Conservation (phyloP, 2,329 filamentous ascomycete genomes). For the Monosporascus sp. region DNA sequence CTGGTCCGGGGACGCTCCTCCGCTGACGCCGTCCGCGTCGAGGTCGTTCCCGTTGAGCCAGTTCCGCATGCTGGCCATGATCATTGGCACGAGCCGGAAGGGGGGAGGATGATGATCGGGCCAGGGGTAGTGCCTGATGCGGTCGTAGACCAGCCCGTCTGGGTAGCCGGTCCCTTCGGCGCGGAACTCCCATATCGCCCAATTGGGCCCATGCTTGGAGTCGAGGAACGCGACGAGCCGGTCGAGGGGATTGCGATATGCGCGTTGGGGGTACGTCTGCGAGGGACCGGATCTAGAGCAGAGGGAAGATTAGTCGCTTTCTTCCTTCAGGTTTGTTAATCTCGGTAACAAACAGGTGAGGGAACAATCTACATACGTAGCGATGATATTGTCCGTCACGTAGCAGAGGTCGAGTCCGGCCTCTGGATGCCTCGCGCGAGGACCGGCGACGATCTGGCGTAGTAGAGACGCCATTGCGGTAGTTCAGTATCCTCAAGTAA, state of each 20-base stretch:
- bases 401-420: slow-evolving; percentile 92
- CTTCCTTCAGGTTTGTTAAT: slow-evolving; percentile 6
- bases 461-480: slow-evolving; percentile 65
- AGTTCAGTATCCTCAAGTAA: background rate
- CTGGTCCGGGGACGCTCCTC: slow-evolving; percentile 20
- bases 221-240: slow-evolving; percentile 85
- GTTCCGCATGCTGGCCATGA: slow-evolving; percentile 87
- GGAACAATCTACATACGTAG: slow-evolving; percentile 40
- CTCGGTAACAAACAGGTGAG: background rate
- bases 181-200: slow-evolving; percentile 97
- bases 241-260: slow-evolving; percentile 90
- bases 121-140: slow-evolving; percentile 90
- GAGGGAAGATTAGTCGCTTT: slow-evolving; percentile 30
- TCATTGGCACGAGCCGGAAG: slow-evolving; percentile 80
- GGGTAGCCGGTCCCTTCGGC: slow-evolving; percentile 96
- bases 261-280: slow-evolving; percentile 81
- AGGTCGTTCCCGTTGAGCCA: slow-evolving; percentile 62
- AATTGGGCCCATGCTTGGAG: slow-evolving; percentile 72
- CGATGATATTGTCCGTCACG: slow-evolving; percentile 75
- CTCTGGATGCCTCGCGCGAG: slow-evolving; percentile 77
- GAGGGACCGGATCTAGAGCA: slow-evolving; percentile 80
- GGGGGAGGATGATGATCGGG: slow-evolving; percentile 96
- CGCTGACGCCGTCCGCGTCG: slow-evolving; percentile 24
- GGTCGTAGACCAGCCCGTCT: slow-evolving; percentile 78
- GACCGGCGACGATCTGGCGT: slow-evolving; percentile 86